Evolutionary conservation across 2,329 filamentous ascomycete species (phyloP), one percentile per base, ranked within the genome.

Genomic region (Conoideocrella luteorostrata): DNA sequence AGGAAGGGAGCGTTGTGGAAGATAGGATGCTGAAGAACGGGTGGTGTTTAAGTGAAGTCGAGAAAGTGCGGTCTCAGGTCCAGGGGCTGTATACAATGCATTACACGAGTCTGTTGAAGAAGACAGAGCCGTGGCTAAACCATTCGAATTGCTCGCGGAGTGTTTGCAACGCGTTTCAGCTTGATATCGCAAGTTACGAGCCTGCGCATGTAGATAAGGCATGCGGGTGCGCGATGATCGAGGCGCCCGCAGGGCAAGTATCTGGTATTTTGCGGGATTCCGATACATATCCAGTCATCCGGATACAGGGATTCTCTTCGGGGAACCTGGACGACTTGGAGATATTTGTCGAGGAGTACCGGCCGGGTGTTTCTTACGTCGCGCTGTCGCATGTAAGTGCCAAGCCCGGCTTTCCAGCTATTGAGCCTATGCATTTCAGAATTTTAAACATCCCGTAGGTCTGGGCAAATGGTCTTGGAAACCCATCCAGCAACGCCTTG

Each of bases 381-480:
- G 62, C 63, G 4, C 50, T 66, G 17, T 65, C 62, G 1, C 63
- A 66, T 42, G 56, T 53, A 48, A 30, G 46, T 39, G 5, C 7
- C 9, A 9, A 17, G 20, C 34, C 7, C 18, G n/a, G 13, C 6
- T 4, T 13, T 9, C n/a, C 17, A 21, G 41, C 23, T 26, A 18
- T 29, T 18, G n/a, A n/a, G 22, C 11, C 17, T 20, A 17, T 5
- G 5, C 15, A 13, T n/a, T 6, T n/a, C n/a, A n/a, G n/a, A n/a
- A n/a, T n/a, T n/a, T n/a, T n/a, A n/a, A n/a, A n/a, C n/a, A n/a
- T n/a, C n/a, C n/a, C n/a, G n/a, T 28, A 54, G 54, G 59, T 65
- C 15, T 65, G 63, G 63, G 59, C 62, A 1, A 61, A 66, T 41
- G 63, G 63, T 0, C 45, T 64, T 10, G 63, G 60, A 3, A 63